phyloP scores from a whole-genome alignment of 2,329 filamentous ascomycete genomes.

The Cercospora sp. region DNA sequence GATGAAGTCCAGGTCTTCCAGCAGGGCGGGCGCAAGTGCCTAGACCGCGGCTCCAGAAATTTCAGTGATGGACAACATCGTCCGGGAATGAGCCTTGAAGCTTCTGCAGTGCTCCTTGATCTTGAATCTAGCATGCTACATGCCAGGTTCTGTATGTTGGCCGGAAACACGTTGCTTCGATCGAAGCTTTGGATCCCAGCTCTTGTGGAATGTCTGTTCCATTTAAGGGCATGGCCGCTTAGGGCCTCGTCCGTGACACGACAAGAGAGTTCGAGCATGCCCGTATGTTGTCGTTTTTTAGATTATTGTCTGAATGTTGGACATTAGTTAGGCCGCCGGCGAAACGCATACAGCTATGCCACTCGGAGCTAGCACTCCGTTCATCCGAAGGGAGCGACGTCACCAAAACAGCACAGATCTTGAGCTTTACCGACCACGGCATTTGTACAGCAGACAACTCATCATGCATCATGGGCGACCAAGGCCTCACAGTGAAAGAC shows the following conservation, averaged over 20 bases:
- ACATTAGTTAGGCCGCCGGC: background rate
- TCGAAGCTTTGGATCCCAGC: background rate
- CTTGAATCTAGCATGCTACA: background rate
- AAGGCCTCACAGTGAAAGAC: conserved; percentile 25
- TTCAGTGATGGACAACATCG: background rate
- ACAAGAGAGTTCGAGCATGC: background rate
- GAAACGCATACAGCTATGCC: background rate
- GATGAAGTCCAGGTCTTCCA: background rate
- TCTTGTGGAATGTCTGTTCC: background rate
- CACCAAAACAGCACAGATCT: background rate
- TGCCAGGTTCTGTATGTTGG: background rate
- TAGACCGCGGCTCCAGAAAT: background rate
- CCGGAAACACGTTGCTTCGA: background rate
- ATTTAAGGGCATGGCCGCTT: background rate
- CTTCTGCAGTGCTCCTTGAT: background rate
- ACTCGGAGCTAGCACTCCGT: background rate
- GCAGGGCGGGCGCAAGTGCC: background rate
- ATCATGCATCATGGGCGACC: conserved; percentile 18
- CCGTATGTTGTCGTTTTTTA: background rate
- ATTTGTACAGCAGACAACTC: background rate
- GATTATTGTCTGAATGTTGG: background rate
- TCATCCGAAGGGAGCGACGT: background rate
- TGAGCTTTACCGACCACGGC: background rate
- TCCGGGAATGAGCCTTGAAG: background rate
- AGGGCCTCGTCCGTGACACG: background rate